phyloP scores from a whole-genome alignment of 2,329 filamentous ascomycete genomes.

The Verruconis gallopava region DNA sequence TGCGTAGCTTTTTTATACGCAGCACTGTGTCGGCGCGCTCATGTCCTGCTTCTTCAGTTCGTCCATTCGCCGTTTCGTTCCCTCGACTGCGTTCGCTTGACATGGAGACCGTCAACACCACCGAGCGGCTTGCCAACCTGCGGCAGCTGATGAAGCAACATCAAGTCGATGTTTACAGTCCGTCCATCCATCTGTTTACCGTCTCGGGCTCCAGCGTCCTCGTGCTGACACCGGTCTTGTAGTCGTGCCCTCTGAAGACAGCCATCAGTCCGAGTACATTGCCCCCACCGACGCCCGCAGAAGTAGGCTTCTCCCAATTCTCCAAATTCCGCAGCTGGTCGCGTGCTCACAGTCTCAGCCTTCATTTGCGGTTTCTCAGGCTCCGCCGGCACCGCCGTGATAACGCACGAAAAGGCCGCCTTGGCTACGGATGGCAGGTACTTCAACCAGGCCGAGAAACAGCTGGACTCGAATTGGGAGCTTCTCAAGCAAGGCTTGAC shows the following conservation, averaged over 20 bases:
- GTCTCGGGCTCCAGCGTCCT: not conserved
- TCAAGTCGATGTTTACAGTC: slow-evolving; percentile 88
- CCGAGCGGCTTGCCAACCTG: slow-evolving; percentile 59
- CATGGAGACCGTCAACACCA: slow-evolving; percentile 73
- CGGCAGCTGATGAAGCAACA: slow-evolving; percentile 77
- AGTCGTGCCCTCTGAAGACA: slow-evolving; percentile 96
- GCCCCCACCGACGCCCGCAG: slow-evolving; percentile 86
- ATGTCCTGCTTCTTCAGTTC: not conserved
- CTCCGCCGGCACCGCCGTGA: slow-evolving; percentile 83
- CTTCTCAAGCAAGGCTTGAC: slow-evolving; percentile 86
- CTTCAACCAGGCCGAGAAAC: slow-evolving; percentile 88
- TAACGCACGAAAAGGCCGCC: slow-evolving; percentile 75
- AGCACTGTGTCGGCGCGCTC: not conserved
- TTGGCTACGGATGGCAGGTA: slow-evolving; percentile 93
- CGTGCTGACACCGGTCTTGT: not conserved
- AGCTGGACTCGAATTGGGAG: slow-evolving; percentile 84
- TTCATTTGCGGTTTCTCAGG: slow-evolving; percentile 92
- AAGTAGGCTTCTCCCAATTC: slow-evolving; percentile 28
- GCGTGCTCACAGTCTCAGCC: slow-evolving; percentile 31
- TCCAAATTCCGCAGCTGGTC: slow-evolving; percentile 12
- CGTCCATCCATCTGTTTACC: not conserved
- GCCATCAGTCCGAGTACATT: slow-evolving; percentile 96
- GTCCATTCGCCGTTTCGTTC: not conserved
- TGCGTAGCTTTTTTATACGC: not conserved
- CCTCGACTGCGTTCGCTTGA: slow-evolving; percentile 25